phyloP scores from a whole-genome alignment of 371 early-diverging fungal species.

The Mortierella sp. region DNA sequence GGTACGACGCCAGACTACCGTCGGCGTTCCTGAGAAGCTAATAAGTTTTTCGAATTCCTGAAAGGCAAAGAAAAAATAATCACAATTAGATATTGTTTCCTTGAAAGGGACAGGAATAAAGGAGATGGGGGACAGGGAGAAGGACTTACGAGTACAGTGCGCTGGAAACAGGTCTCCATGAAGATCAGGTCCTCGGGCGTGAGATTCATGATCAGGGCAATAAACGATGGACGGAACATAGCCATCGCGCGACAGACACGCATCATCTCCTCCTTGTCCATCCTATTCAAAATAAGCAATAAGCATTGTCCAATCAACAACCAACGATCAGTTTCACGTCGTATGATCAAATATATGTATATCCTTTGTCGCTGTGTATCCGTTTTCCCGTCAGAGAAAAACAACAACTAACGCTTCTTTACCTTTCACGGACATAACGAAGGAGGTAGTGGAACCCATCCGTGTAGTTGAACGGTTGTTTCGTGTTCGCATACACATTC shows the following conservation, averaged over 20 bases:
- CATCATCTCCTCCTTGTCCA: slow-evolving; percentile 87
- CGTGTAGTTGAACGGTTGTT: slow-evolving; percentile 85
- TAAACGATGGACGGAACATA: slow-evolving; percentile 89
- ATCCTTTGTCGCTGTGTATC: too few relatives aligned
- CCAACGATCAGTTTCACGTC: not conserved
- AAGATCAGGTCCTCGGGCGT: slow-evolving; percentile 92
- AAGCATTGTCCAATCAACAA: not conserved
- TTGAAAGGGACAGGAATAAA: too few relatives aligned
- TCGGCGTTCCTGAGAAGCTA: slow-evolving; percentile 94
- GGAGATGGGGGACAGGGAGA: not conserved
- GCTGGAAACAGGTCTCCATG: slow-evolving; percentile 93
- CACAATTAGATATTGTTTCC: too few relatives aligned
- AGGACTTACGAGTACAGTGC: slow-evolving; percentile 77
- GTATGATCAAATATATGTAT: too few relatives aligned
- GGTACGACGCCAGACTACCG: slow-evolving; percentile 93
- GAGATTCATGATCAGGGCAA: slow-evolving; percentile 90
- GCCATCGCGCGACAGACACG: slow-evolving; percentile 89
- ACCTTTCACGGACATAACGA: slow-evolving; percentile 80
- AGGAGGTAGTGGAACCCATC: slow-evolving; percentile 91
- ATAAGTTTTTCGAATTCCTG: slow-evolving; percentile 93
- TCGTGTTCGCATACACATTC: slow-evolving; percentile 80
- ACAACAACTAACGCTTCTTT: slow-evolving; percentile 28
- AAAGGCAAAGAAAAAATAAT: too few relatives aligned
- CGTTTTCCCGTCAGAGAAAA: not conserved
- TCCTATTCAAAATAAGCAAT: slow-evolving; percentile 58